phyloP scores from a whole-genome alignment of 2,329 filamentous ascomycete genomes.

The Golovinomyces cichoracearum region DNA sequence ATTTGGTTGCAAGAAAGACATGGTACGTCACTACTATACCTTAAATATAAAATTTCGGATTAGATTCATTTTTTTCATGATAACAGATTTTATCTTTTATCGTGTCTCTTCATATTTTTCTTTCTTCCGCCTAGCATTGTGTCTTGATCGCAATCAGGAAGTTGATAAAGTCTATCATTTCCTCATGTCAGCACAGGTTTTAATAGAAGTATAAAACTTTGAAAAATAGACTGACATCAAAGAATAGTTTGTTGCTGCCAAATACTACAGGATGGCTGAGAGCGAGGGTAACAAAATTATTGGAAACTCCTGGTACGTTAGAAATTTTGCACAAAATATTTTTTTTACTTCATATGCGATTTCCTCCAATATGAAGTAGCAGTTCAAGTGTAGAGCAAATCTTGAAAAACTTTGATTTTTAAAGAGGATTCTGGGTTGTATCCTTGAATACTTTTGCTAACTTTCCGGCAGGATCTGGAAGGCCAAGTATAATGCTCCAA shows the following conservation, averaged over 20 bases:
- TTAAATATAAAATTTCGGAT: neutral
- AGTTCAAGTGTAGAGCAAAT: neutral
- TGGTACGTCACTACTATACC: too few relatives aligned
- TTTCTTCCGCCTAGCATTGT: neutral
- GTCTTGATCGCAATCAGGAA: neutral
- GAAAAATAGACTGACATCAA: slow-evolving; percentile 16
- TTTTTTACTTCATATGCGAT: neutral
- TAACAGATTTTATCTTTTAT: too few relatives aligned
- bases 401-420: neutral
- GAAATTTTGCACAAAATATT: neutral
- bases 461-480: slow-evolving; percentile 53
- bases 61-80: neutral
- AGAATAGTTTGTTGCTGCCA: slow-evolving; percentile 48
- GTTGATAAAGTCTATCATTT: neutral
- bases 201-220: neutral
- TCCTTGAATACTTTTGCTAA: neutral
- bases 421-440: neutral
- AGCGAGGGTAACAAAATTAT: slow-evolving; percentile 68
- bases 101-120: too few relatives aligned
- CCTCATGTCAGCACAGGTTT: neutral
- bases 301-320: slow-evolving; percentile 76
- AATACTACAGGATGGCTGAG: slow-evolving; percentile 80
- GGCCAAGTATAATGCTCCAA: slow-evolving; percentile 50
- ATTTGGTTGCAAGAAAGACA: slow-evolving; percentile 95
- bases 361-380: neutral